These are phyloP conservation scores for Cercospora sojina DNA, from an alignment of 2,329 filamentous ascomycete genomes.

Conservation along the genomic window DNA sequence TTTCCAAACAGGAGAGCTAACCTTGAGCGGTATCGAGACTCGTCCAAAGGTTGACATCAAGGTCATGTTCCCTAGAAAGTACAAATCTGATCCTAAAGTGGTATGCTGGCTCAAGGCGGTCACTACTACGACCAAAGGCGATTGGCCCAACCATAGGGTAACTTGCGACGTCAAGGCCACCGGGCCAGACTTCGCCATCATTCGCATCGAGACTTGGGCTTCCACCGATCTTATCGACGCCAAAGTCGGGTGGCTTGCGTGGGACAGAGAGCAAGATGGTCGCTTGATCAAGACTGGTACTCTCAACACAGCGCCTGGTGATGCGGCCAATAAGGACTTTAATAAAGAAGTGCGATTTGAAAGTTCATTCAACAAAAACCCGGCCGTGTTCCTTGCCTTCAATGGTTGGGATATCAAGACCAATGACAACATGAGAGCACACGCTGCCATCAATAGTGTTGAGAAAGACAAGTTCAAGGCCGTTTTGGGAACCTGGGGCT, in stretches of 20 bases:
- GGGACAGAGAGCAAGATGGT: neutral
- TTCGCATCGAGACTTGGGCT: neutral
- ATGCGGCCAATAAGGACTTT: neutral
- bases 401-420: neutral
- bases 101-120: neutral
- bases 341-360: neutral
- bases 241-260: neutral
- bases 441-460: no score
- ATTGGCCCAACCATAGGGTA: neutral
- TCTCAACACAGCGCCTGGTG: no score
- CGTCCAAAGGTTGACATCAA: neutral
- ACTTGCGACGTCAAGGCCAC: neutral
- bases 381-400: neutral
- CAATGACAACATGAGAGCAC: no score
- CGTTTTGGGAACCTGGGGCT: no score
- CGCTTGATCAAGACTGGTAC: neutral
- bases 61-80: neutral
- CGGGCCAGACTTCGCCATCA: neutral
- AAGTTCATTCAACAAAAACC: neutral
- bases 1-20: neutral
- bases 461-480: no score
- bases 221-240: neutral
- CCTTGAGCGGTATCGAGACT: neutral
- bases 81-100: neutral
- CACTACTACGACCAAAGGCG: neutral